Evolutionary conservation across 2,329 filamentous ascomycete genomes (phyloP).

Genomic region (Trichoderma sp.): DNA sequence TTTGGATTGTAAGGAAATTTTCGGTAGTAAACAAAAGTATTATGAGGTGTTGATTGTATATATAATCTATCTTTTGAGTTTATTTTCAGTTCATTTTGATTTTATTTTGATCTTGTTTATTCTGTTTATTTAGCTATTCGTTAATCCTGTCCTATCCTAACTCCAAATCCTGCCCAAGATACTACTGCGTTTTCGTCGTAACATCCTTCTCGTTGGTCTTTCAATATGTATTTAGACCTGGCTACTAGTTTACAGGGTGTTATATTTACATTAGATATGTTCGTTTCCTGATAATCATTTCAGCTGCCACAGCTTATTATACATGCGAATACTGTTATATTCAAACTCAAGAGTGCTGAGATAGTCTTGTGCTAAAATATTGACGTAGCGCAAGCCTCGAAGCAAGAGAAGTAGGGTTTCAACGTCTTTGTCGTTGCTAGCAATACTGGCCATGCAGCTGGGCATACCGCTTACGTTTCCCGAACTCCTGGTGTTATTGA

Average conservation of each 20-base stretch:
- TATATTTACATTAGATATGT: background rate
- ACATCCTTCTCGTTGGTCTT: background rate
- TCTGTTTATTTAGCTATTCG: background rate
- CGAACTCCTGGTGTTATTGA: background rate
- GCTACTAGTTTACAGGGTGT: background rate
- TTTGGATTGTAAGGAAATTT: background rate
- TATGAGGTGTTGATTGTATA: background rate
- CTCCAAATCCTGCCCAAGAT: background rate
- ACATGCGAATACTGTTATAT: background rate
- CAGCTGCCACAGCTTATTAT: background rate
- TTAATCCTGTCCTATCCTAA: background rate
- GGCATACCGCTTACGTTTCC: background rate
- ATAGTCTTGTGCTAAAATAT: background rate
- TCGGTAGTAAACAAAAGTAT: background rate
- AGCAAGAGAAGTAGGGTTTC: background rate
- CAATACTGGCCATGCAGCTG: background rate
- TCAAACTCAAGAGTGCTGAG: background rate
- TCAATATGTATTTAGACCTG: background rate
- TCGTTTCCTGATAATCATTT: background rate
- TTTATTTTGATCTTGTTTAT: background rate
- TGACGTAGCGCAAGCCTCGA: background rate
- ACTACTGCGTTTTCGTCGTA: background rate
- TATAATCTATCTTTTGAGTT: background rate
- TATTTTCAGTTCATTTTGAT: too few species aligned
- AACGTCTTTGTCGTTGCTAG: background rate